Base-by-base conservation (phyloP, 2,329 filamentous ascomycete species). In the Delphinella strobiligena region DNA sequence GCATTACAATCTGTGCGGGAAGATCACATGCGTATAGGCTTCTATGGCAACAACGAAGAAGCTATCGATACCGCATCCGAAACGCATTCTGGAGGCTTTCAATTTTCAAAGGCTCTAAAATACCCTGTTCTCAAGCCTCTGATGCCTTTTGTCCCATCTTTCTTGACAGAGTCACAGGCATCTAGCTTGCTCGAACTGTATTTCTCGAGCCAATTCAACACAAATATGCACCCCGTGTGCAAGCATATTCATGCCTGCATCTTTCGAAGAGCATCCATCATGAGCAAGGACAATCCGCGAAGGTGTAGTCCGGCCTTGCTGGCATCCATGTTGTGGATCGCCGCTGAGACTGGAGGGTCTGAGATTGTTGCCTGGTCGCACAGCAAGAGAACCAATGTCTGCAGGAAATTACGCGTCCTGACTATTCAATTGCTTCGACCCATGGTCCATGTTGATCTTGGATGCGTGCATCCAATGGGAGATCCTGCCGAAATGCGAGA, bases 171-270 rank as follows among this genome's bases (percentile, higher is more conserved):
- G 15, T n/a, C 39, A 8, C 39, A 41, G 19, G 39, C 39, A 18
- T 27, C 27, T 5, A 41, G 29, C 22, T 30, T 41, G 15, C 39
- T 41, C 30, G 39, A 41, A 9, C 39, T 41, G 8, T 41, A 41
- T 30, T 41, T 41, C 12, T 31, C 39, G 17, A 41, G 39, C 14
- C 39, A 41, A 34, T 41, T 41, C 39, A 41, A 41, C 39, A 41
- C 39, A 2, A 36, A 36, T 19, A 41, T 41, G 39, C 39, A 41
- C 22, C 39, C 39, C 12, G 39, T 41, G 14, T 41, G 39, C 19
- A 34, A 34, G n/a, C 39, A 41, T 19, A 19, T 41, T 7, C 39
- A 41, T 33, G 39, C 39, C 8, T 41, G 36, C 27, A 34, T 41
- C 11, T 41, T 41, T 30, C 39, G 39, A 4, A 41, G 36, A 19